phyloP scores from a whole-genome alignment of 2,329 filamentous ascomycete species.

The Corynespora cassiicola region DNA sequence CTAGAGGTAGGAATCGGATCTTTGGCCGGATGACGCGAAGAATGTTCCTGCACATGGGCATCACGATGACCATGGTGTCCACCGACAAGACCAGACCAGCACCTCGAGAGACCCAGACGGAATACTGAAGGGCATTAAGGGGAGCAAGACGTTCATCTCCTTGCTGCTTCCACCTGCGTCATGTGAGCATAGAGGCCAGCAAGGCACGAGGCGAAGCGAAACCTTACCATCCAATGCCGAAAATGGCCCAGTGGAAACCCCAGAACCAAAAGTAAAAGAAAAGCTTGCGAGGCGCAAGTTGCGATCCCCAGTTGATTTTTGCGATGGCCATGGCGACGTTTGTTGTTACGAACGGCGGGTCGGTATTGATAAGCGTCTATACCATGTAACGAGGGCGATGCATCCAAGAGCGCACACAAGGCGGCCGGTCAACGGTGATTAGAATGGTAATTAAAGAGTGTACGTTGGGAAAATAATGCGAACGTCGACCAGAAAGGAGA shows the following conservation, averaged over 20 bases:
- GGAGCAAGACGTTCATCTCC: conserved; percentile 71
- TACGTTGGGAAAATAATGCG: conserved; percentile 37
- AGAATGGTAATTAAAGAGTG: conserved; percentile 40
- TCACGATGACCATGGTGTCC: conserved; percentile 84
- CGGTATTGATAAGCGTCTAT: conserved; percentile 14
- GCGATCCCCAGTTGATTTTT: too few relatives aligned
- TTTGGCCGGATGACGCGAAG: conserved; percentile 86
- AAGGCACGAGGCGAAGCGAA: too few relatives aligned
- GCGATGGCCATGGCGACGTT: too few relatives aligned
- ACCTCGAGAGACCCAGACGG: conserved; percentile 95
- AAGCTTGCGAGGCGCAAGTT: conserved; percentile 73
- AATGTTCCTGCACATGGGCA: conserved; percentile 94
- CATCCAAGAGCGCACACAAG: conserved; percentile 17
- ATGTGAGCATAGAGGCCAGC: conserved; percentile 26
- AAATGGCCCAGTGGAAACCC: conserved; percentile 78
- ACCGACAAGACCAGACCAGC: conserved; percentile 85
- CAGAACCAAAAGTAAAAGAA: conserved; percentile 84
- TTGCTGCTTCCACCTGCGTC: conserved; percentile 78
- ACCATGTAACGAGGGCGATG: conserved; percentile 14
- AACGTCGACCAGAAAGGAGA: conserved; percentile 38
- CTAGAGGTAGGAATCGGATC: conserved; percentile 86
- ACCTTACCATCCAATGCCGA: conserved; percentile 84
- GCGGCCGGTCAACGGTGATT: conserved; percentile 42
- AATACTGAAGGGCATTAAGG: conserved; percentile 83
- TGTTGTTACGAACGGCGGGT: conserved; percentile 2